These are phyloP conservation scores for Phytophthora rubi DNA, from an alignment of 352 stramenopile species.

Conservation along the genomic window DNA sequence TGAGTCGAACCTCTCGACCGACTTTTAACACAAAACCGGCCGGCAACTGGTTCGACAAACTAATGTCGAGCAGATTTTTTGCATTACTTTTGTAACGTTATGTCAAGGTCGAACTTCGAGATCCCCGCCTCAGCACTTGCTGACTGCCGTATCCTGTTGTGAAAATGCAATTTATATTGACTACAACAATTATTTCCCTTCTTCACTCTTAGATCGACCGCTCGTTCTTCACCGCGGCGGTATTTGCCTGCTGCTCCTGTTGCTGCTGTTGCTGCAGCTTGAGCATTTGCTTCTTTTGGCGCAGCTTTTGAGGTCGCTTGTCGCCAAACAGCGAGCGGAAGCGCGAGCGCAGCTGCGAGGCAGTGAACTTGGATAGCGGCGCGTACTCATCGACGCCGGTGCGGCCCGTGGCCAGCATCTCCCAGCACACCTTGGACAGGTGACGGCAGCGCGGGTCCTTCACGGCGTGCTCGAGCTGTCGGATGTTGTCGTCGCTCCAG, in stretches of 20 bases:
- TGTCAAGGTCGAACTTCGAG: no score
- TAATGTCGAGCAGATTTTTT: no score
- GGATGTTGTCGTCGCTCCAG: slow-evolving; percentile 77
- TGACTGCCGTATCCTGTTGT: background rate
- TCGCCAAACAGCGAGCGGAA: slow-evolving; percentile 81
- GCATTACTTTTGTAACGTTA: no score
- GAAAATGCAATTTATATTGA: slow-evolving; percentile 42
- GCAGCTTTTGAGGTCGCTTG: slow-evolving; percentile 75
- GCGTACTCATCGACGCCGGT: slow-evolving; percentile 78
- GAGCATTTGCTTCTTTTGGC: slow-evolving; percentile 68
- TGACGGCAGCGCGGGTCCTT: slow-evolving; percentile 78
- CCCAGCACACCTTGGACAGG: slow-evolving; percentile 80
- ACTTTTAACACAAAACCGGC: no score
- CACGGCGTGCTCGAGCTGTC: slow-evolving; percentile 68
- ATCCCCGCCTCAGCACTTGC: background rate
- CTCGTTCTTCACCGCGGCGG: slow-evolving; percentile 37
- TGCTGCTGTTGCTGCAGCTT: slow-evolving; percentile 61
- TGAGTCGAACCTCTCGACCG: no score
- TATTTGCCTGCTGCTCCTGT: slow-evolving; percentile 30
- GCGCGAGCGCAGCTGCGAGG: slow-evolving; percentile 78
- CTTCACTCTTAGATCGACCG: slow-evolving; percentile 29
- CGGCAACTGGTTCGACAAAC: no score
- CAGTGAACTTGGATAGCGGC: slow-evolving; percentile 75
- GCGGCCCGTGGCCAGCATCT: slow-evolving; percentile 73
- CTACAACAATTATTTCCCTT: slow-evolving; percentile 25